Evolutionary conservation across 1,284 basidiomycete species (phyloP), one percentile per base, ranked within the genome.

Genomic region (Ustilago tritici): DNA sequence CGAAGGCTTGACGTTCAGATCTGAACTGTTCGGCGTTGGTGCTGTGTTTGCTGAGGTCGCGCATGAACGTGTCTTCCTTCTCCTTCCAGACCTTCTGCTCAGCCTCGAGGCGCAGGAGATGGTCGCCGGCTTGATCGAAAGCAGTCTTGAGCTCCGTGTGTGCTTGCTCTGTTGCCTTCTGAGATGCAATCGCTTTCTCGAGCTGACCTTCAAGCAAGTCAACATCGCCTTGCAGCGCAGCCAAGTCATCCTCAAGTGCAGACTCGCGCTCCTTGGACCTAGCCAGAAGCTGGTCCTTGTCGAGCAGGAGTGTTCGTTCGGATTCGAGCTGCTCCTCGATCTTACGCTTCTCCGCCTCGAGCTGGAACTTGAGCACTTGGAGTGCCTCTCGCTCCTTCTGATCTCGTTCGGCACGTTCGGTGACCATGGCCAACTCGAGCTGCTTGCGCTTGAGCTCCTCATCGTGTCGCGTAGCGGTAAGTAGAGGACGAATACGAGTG

Each of bases 371-470:
- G 62, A 85, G 78, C 49, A 78, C 62, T 41, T 80, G 82, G 19
- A 84, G 70, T 2, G 78, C 79, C 58, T 81, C 79, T 8, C 76
- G 74, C 53, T 86, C 84, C 52, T 74, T 75, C 64, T 81, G 72
- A 38, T 86, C 84, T 28, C 84, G 79, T 70, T 82, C 76, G 15
- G 83, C 82, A 3, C 84, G 75, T 71, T 86, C 84, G 12, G 75
- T 82, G 52, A 80, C 76, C 70, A 95, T 88, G 1, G 90, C 89
- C 32, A 98, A 88, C 86, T 99, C 96, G 4, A 92, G 90, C 71
- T 97, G 93, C 86, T 97, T 96, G 85, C 90, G 90, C 35, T 92
- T 90, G 11, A 98, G 89, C 86, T 98, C 96, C 47, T 97, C 95
- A 82, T 99, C 96, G 75, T 92, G 93, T 28, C 95, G 89, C 2